Evolutionary conservation across 2,329 filamentous ascomycete species (phyloP).

Genomic region (Colletotrichum sp.): DNA sequence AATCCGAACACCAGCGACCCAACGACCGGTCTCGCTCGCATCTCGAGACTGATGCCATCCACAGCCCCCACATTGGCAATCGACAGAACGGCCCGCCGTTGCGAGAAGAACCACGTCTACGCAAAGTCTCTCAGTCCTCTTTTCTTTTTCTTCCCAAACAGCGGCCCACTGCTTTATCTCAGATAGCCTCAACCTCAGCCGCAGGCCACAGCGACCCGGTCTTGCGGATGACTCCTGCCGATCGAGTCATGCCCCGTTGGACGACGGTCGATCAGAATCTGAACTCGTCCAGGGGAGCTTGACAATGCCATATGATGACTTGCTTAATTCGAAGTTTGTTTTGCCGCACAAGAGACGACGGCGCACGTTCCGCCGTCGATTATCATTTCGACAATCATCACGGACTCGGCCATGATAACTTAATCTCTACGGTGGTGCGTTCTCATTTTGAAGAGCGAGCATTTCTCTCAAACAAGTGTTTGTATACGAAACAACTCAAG

Average conservation of each 20-base stretch:
- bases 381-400: neutral
- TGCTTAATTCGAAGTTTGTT: conserved; percentile 1
- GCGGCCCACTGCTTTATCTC: neutral
- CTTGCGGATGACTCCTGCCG: neutral
- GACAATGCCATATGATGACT: neutral
- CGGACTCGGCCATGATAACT: neutral
- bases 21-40: neutral
- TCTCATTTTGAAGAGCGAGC: neutral
- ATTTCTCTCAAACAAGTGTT: neutral
- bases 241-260: conserved; percentile 5
- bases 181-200: neutral
- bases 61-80: neutral
- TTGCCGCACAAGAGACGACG: neutral
- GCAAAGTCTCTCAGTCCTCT: neutral
- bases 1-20: neutral
- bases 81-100: neutral
- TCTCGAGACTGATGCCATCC: neutral
- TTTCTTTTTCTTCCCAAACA: neutral
- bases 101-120: neutral
- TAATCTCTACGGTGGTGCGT: neutral
- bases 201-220: neutral
- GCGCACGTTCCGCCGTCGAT: neutral
- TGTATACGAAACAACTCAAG: neutral
- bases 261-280: conserved; percentile 1
- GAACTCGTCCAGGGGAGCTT: neutral